Base-by-base conservation (phyloP, 345 rosid genomes). In the Nephelium lappaceum region DNA sequence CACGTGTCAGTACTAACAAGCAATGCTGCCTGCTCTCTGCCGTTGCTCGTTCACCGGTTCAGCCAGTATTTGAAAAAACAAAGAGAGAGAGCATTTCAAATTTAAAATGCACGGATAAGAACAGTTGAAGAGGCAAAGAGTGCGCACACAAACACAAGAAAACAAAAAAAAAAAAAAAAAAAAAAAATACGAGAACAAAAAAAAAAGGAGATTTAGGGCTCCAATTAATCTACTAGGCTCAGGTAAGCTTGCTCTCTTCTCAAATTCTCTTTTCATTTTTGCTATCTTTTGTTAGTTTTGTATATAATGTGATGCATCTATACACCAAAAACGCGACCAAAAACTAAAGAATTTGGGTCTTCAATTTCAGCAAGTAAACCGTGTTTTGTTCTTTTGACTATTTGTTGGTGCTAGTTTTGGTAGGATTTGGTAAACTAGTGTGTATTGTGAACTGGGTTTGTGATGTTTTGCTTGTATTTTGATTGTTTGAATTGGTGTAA, bases 51-150 rank as follows among this genome's bases (percentile, higher is more conserved):
- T 31, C 43, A 41, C 43, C 43, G 43, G 43, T 41, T 41, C 43
- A 41, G 43, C 9, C 43, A 41, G 43, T 41, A 8, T 41, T 5
- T 41, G 9, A 41, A 41, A 41, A 41, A 41, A 0, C 58, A 12
- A 24, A 16, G 8, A 45, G 41, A 8, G 63, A 5, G 69, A 15
- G 41, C 58, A 9, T 57, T 62, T 61, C 31, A 61, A 68, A 47
- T 58, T 72, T 83, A 11, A 71, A 60, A 71, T 10, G 65, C 12
- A 5, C 64, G 77, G 85, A 81, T 77, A 76, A 77, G 85, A 81
- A 72, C 81, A 63, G 79, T 80, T 69, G 86, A 84, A 78, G 80
- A 69, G 84, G 75, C 78, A 72, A 75, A 15, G 67, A 77, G 75
- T 67, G 68, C 75, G 73, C 72, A 6, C 23, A 72, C 80, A 73